Evolutionary conservation across 345 rosid genomes (phyloP).

Genomic region (Rubroshorea leprosula): DNA sequence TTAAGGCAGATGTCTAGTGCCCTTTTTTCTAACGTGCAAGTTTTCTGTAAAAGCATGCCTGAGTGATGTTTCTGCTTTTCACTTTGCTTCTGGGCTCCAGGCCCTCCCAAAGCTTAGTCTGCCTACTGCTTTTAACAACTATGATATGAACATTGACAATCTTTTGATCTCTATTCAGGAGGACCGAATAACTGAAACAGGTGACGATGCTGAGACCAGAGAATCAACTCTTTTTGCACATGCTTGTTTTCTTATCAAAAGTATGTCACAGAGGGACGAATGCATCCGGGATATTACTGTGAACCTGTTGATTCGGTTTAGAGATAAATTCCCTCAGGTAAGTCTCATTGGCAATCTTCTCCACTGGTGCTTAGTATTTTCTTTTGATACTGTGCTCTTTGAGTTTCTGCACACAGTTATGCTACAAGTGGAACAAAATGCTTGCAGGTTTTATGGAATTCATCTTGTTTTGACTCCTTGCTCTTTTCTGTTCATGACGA

Average conservation of each 20-base stretch:
- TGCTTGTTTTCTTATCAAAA: conserved; percentile 85
- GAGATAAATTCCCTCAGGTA: conserved; percentile 98
- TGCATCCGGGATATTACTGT: conserved; percentile 80
- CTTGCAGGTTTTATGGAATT: conserved; percentile 93
- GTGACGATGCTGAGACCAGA: conserved; percentile 72
- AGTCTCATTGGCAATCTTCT: conserved; percentile 9
- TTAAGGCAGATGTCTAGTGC: too few species aligned
- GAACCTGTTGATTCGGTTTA: conserved; percentile 80
- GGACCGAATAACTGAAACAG: conserved; percentile 70
- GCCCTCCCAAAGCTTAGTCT: too few species aligned
- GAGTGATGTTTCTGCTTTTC: too few species aligned
- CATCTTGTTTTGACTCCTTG: conserved; percentile 82
- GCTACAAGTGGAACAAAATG: conserved; percentile 6
- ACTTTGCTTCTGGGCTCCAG: too few species aligned
- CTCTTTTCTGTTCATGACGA: conserved; percentile 73
- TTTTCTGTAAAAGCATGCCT: too few species aligned
- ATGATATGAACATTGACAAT: conserved; percentile 13
- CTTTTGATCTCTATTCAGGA: conserved; percentile 59
- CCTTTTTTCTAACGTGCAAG: too few species aligned
- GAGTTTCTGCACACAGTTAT: neutral
- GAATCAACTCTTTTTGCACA: conserved; percentile 79
- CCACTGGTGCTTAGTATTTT: neutral
- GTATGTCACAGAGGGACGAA: conserved; percentile 97
- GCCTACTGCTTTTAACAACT: too few species aligned
- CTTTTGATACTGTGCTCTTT: neutral